Evolutionary conservation across 192 early-diverging fungal species (phyloP).

Genomic region (Coemansia sp.): DNA sequence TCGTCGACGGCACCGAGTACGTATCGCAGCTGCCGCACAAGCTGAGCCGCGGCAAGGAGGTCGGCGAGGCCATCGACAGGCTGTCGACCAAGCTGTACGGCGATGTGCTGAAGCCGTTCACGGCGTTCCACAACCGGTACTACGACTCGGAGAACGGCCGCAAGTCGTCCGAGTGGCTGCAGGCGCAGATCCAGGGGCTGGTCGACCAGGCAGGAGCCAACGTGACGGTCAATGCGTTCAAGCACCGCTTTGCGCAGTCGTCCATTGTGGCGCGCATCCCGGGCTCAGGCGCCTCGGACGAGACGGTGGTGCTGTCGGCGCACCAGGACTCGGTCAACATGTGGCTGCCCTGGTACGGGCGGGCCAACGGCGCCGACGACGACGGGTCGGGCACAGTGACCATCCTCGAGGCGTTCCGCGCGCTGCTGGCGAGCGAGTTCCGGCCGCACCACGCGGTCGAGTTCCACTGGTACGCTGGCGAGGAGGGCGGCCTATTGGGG

Average conservation of each 20-base stretch:
- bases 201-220: constrained; percentile 38
- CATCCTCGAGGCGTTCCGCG: constrained; percentile 81
- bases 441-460: constrained; percentile 77
- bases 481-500: constrained; percentile 88
- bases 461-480: constrained; percentile 94
- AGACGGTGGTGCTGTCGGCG: constrained; percentile 78
- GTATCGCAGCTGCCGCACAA: constrained; percentile 48
- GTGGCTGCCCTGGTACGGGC: constrained; percentile 73
- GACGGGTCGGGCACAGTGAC: constrained; percentile 93
- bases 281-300: constrained; percentile 48
- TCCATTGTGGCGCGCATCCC: constrained; percentile 77
- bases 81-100: constrained; percentile 69
- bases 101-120: constrained; percentile 68
- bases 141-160: constrained; percentile 71
- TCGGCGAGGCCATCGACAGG: constrained; percentile 54
- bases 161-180: constrained; percentile 69
- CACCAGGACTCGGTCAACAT: constrained; percentile 91
- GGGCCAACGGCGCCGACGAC: constrained; percentile 78
- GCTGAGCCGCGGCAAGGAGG: constrained; percentile 58
- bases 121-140: constrained; percentile 85
- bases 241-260: constrained; percentile 80
- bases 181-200: constrained; percentile 53
- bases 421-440: constrained; percentile 65
- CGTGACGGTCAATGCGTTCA: constrained; percentile 70
- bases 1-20: constrained; percentile 1